A percentile compares a stretch with the other conserved stretches of the same genome.
Conservation (phyloP, 2,329 filamentous ascomycete species). For the Keithomyces neogunnii region DNA sequence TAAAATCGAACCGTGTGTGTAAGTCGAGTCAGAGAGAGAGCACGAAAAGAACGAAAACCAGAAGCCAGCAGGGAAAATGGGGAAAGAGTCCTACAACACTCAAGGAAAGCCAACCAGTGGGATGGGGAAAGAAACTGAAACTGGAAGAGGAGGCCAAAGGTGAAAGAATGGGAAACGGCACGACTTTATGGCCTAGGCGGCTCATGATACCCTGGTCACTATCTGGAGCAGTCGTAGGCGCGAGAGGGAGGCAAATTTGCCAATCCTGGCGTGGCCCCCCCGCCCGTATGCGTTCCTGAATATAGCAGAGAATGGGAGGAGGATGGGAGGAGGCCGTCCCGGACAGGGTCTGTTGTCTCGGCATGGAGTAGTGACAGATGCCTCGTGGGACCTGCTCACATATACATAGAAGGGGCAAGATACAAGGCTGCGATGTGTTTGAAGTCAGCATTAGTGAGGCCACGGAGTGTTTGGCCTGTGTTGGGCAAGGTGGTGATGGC, state of each 20-base stretch:
- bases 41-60: not conserved
- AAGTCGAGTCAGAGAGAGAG: not conserved
- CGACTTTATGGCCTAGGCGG: not conserved
- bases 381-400: not conserved
- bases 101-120: not conserved
- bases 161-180: not conserved
- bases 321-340: not conserved
- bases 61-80: not conserved
- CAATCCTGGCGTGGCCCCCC: not conserved
- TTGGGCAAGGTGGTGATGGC: slow-evolving; percentile 6
- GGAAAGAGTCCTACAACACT: not conserved
- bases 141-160: not conserved
- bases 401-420: not conserved
- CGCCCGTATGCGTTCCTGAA: not conserved
- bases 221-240: not conserved
- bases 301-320: not conserved
- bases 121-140: not conserved
- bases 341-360: not conserved
- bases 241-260: not conserved
- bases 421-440: not conserved
- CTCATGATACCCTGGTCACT: not conserved
- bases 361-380: not conserved
- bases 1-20: not conserved
- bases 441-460: not conserved
- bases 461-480: not conserved